Base-by-base conservation (phyloP, 257 asterid genomes). In the Fraxinus quadrangulata region DNA sequence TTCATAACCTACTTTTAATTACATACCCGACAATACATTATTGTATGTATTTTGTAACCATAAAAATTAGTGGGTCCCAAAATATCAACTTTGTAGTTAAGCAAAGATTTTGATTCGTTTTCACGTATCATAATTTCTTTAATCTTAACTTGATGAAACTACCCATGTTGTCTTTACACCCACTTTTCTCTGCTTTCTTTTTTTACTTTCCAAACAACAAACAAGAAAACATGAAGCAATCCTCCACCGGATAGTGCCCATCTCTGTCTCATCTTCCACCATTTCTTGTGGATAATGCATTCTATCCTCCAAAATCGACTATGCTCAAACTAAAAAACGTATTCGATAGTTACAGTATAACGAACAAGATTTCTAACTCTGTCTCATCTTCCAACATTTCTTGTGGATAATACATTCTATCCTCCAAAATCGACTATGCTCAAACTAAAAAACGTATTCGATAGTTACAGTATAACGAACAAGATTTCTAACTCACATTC, bases 201-300 rank as follows among this genome's bases (percentile, higher is more conserved):
- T 6, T 59, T 21, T 23, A 59, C 67, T 59, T 59, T 21, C 5
- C 67, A 33, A 3, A 33, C 36, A 33, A 31, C 67, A 8, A 59
- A 59, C 67, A 59, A 6, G 67, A 59, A 59, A 59, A 59, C 67
- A 59, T 59, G 67, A 59, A 59, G 31, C 67, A 59, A 59, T 59
- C 67, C 67, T 21, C 67, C 31, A 21, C 67, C 31, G 7, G 30
- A 23, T 59, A 59, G 16, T 59, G 67, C 66, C 28, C 28, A n/a
- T 56, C 11, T n/a, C 66, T n/a, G 66, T 56, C 66, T 56, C 66
- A 56, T n/a, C 28, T 19, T 56, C 66, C 66, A 56, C n/a, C 10
- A 56, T 56, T 56, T 17, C 66, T 56, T n/a, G 66, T 56, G 66
- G 66, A 54, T 19, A 56, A 56, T 6, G 9, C 14, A 56, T 56